phyloP scores from a whole-genome alignment of 176 grass and related monocot species.

The Carex parvula region DNA sequence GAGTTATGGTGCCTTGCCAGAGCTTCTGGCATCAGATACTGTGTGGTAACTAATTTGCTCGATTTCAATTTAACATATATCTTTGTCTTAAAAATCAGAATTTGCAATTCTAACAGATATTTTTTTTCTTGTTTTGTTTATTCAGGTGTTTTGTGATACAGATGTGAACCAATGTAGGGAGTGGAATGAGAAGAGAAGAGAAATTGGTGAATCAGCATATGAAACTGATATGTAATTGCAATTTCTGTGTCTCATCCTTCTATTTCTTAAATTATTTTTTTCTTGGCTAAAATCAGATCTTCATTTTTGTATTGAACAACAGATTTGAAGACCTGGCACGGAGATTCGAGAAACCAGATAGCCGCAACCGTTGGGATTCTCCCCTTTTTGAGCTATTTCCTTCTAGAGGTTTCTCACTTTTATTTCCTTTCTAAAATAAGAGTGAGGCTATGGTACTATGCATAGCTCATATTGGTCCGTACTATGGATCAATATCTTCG shows the following conservation, averaged over 20 bases:
- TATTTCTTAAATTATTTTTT: neutral
- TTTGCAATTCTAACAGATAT: slow-evolving; percentile 9
- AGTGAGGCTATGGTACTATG: no score
- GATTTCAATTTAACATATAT: neutral
- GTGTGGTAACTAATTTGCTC: slow-evolving; percentile 54
- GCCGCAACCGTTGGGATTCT: slow-evolving; percentile 83
- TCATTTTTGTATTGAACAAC: slow-evolving; percentile 6
- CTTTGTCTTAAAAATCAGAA: neutral
- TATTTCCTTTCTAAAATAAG: neutral
- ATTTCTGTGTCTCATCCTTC: neutral
- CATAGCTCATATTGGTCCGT: no score
- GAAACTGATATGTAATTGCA: slow-evolving; percentile 64
- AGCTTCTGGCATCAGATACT: slow-evolving; percentile 88
- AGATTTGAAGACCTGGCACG: slow-evolving; percentile 86
- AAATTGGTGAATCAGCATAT: slow-evolving; percentile 64
- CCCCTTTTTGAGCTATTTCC: slow-evolving; percentile 91
- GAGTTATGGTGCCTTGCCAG: slow-evolving; percentile 96
- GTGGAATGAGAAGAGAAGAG: slow-evolving; percentile 64
- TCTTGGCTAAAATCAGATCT: neutral
- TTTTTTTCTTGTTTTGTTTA: slow-evolving; percentile 23
- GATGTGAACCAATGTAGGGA: slow-evolving; percentile 75
- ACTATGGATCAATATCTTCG: no score
- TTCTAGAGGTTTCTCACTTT: slow-evolving; percentile 55
- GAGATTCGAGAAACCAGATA: slow-evolving; percentile 92
- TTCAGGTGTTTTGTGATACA: slow-evolving; percentile 95